Evolutionary conservation across 176 grass and related monocot genomes (phyloP).

Genomic region (Musa acuminata): DNA sequence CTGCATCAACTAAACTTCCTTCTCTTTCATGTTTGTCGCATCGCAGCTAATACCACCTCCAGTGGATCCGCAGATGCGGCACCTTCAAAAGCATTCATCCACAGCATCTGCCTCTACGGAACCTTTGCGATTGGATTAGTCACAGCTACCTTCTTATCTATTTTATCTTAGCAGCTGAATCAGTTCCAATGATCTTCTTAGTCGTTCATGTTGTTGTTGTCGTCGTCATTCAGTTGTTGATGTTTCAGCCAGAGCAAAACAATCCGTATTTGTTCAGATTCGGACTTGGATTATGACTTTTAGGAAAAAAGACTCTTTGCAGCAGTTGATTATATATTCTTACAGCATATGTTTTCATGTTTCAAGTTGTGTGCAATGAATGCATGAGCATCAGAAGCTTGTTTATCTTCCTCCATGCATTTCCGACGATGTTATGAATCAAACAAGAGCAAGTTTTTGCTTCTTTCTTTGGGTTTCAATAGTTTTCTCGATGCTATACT

Average conservation of each 20-base stretch:
- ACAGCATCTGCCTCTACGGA: constrained; percentile 15
- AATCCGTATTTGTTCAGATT: too few relatives aligned
- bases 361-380: too few relatives aligned
- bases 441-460: too few relatives aligned
- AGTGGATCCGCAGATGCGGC: not conserved
- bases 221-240: not conserved
- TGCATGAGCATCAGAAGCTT: too few relatives aligned
- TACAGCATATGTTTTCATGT: too few relatives aligned
- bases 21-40: not conserved
- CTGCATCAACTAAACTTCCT: not conserved
- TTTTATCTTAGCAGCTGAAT: constrained; percentile 15
- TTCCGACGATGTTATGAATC: too few relatives aligned
- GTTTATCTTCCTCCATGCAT: too few relatives aligned
- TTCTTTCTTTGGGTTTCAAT: too few relatives aligned
- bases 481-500: too few relatives aligned
- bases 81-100: constrained; percentile 13
- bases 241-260: not conserved
- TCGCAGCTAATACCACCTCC: not conserved
- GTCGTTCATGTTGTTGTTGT: not conserved
- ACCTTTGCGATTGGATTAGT: constrained; percentile 17
- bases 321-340: too few relatives aligned
- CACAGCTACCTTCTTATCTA: constrained; percentile 32
- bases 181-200: not conserved
- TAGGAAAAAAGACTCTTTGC: too few relatives aligned
- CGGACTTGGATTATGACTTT: too few relatives aligned